A percentile compares a stretch with the other conserved stretches of the same genome.
These are phyloP conservation scores for Cadophora sp. DNA, from an alignment of 2,329 filamentous ascomycete species.

Conservation along the genomic window DNA sequence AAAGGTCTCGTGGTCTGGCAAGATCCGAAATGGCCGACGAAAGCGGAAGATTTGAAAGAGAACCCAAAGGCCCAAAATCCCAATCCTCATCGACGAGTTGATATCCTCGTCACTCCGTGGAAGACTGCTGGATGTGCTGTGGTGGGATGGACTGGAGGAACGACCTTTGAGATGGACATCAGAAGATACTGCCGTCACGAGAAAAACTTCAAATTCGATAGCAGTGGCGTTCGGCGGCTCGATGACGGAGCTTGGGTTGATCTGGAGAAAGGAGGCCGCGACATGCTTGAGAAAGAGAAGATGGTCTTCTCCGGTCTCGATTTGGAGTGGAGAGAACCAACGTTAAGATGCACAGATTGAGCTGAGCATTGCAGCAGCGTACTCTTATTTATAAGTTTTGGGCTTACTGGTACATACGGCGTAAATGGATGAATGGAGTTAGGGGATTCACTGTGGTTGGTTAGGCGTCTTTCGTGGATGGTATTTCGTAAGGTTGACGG, in stretches of 20 bases:
- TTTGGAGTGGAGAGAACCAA: constrained; percentile 69
- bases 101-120: constrained; percentile 92
- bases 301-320: constrained; percentile 80
- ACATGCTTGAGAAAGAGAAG: constrained; percentile 76
- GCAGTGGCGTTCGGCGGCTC: constrained; percentile 79
- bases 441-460: background rate
- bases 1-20: constrained; percentile 96
- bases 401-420: background rate
- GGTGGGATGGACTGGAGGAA: constrained; percentile 86
- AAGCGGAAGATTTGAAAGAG: constrained; percentile 43
- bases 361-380: background rate
- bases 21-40: constrained; percentile 60
- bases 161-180: constrained; percentile 88
- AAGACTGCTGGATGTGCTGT: constrained; percentile 87
- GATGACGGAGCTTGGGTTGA: constrained; percentile 73
- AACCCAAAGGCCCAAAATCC: constrained; percentile 60
- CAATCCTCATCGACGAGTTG: constrained; percentile 82
- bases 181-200: constrained; percentile 78
- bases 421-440: background rate
- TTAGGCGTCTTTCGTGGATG: too few relatives aligned
- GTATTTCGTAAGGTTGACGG: too few relatives aligned
- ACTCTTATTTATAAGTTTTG: background rate
- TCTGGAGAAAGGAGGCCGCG: constrained; percentile 65
- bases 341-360: constrained; percentile 60
- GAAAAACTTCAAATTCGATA: constrained; percentile 85